Evolutionary conservation across 1,139 yeast genomes (phyloP), one percentile per base, ranked within the genome.

Genomic region (Diutina sp.): DNA sequence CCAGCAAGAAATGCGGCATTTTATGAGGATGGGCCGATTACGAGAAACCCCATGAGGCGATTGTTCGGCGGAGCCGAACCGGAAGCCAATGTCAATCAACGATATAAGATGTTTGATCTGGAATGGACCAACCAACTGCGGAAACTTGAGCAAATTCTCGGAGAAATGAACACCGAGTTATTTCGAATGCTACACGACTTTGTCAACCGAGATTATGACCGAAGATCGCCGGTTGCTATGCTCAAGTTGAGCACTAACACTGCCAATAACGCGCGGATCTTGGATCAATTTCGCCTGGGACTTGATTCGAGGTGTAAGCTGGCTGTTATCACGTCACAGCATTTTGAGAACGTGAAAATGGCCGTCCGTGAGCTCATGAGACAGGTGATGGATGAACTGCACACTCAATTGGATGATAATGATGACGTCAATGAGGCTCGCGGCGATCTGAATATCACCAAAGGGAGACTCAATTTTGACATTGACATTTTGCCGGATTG

Each of bases 201-300:
- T 60, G 64, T 78, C 29, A 30, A 47, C 8, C 41, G 44, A 12
- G 28, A 50, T n/a, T 30, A 8, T 16, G 21, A 12, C 16, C 41
- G 11, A n/a, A 46, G 51, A 30, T 59, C 53, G 46, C 63, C 64
- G 2, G 32, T 57, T 14, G 55, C 60, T 12, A 69, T 80, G 57
- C 65, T 83, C 5, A 76, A 75, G 58, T 70, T 83, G 56, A 81
- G 84, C 16, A 73, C 87, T 16, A 82, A 82, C 62, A 76, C 78
- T 8, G 79, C 86, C n/a, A 80, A 82, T 58, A 83, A 82, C 62
- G 66, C 74, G 14, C 67, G 80, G 38, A 74, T 82, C 25, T 63
- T 81, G 30, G 68, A 70, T 12, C 80, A 80, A 57, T 73, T 80
- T 56, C 66, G 67, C 25, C 61, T 59, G 14, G 69, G 69, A 57